Conservation (phyloP, 1,139 yeast genomes). For the Casaregolazyma lundiana region DNA sequence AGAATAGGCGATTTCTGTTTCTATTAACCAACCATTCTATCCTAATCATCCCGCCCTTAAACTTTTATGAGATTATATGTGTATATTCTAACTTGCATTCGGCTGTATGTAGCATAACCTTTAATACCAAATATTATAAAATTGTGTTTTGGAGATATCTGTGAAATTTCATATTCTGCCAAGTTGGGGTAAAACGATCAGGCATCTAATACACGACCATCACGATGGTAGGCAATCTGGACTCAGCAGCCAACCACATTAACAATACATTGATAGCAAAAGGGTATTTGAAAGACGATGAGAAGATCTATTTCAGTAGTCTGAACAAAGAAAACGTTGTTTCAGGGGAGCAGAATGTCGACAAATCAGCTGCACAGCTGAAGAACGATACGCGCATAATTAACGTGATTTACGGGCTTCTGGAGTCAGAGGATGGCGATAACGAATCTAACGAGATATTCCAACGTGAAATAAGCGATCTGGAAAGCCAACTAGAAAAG, state of each 20-base stretch:
- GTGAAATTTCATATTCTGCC: too few relatives aligned
- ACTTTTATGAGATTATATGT: too few relatives aligned
- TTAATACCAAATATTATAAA: too few relatives aligned
- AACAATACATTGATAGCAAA: conserved; percentile 27
- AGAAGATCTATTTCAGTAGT: conserved; percentile 20
- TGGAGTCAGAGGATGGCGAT: conserved; percentile 25
- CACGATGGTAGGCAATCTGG: conserved; percentile 17
- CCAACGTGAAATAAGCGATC: conserved; percentile 14
- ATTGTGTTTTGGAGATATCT: too few relatives aligned
- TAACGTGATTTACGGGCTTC: conserved; percentile 27
- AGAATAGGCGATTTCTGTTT: too few relatives aligned
- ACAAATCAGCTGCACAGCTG: conserved; percentile 2
- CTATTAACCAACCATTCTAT: too few relatives aligned
- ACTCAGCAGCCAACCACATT: conserved; percentile 26
- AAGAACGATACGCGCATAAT: conserved; percentile 25
- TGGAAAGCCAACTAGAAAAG: conserved; percentile 18
- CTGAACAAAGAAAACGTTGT: conserved; percentile 7
- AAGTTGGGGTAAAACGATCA: too few relatives aligned
- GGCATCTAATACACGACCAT: too few relatives aligned
- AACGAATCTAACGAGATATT: conserved; percentile 16
- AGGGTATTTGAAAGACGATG: conserved; percentile 27
- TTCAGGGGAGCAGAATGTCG: neutral
- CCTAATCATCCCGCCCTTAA: neutral
- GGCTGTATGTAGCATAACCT: too few relatives aligned
- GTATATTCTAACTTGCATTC: too few relatives aligned